Conservation (phyloP, 2,329 filamentous ascomycete species). For the Pestalotiopsis sp. region DNA sequence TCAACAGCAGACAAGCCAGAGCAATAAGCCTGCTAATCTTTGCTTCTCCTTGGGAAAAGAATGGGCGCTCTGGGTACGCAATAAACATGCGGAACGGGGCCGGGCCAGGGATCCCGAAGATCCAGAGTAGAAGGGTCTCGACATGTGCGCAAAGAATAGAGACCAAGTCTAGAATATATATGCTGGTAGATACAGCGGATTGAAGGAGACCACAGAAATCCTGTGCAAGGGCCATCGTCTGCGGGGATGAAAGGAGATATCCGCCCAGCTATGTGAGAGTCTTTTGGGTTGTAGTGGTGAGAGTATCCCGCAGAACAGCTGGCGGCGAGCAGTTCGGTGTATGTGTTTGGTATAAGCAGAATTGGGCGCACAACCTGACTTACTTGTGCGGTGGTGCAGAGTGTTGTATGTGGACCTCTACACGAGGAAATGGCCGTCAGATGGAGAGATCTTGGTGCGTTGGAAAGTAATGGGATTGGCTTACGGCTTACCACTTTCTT, state of each 20-base stretch:
- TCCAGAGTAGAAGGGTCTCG: constrained; percentile 6
- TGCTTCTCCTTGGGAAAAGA: constrained; percentile 1
- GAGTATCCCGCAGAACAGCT: constrained; percentile 1
- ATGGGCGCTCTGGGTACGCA: constrained; percentile 1
- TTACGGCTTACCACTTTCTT: too few species aligned
- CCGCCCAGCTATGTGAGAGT: neutral
- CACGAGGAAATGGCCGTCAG: too few species aligned
- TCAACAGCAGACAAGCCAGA: constrained; percentile 3
- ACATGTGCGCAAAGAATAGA: constrained; percentile 3
- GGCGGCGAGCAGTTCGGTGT: neutral
- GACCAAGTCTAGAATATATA: constrained; percentile 4
- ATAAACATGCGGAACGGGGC: neutral
- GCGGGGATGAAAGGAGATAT: constrained; percentile 1
- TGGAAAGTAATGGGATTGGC: too few species aligned
- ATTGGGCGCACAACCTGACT: constrained; percentile 7
- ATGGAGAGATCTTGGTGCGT: too few species aligned
- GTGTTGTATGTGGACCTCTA: too few species aligned
- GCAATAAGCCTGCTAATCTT: neutral
- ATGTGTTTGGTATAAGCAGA: constrained; percentile 2
- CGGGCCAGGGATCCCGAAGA: constrained; percentile 3
- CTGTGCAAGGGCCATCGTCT: constrained; percentile 1
- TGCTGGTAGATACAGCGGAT: neutral
- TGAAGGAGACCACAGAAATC: constrained; percentile 7
- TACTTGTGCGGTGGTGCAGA: too few species aligned
- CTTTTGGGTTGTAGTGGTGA: constrained; percentile 4